Evolutionary conservation across 768 basidiomycete genomes (phyloP).

Genomic region (Rhodotorula kratochvilovae): DNA sequence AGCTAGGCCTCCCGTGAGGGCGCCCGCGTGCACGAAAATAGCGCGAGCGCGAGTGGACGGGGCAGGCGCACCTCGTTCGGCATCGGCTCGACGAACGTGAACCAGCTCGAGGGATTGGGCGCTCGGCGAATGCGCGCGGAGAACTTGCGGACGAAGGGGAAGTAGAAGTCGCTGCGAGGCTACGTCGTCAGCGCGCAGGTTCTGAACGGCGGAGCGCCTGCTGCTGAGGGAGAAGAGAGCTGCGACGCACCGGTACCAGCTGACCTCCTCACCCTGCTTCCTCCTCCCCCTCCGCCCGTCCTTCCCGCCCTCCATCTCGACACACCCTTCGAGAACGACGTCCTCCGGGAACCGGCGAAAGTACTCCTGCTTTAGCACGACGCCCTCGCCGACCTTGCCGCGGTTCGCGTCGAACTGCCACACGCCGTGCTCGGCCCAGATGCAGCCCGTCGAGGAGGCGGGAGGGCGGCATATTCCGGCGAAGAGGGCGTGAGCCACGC

Average conservation of each 20-base stretch:
- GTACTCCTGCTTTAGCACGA: constrained; percentile 77
- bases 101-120: constrained; percentile 55
- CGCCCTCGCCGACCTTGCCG: constrained; percentile 61
- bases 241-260: constrained; percentile 62
- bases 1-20: too few relatives aligned
- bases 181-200: background rate
- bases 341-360: constrained; percentile 66
- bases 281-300: constrained; percentile 2
- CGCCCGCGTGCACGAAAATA: too few relatives aligned
- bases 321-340: constrained; percentile 31
- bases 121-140: constrained; percentile 55
- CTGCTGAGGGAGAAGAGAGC: too few relatives aligned
- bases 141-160: constrained; percentile 69
- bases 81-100: constrained; percentile 72
- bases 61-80: constrained; percentile 72
- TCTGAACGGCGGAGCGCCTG: too few relatives aligned
- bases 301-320: constrained; percentile 9
- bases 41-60: too few relatives aligned
- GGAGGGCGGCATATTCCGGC: background rate
- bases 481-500: constrained; percentile 48
- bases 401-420: constrained; percentile 79
- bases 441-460: constrained; percentile 57
- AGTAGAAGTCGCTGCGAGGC: constrained; percentile 61
- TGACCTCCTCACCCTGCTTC: constrained; percentile 59
- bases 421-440: constrained; percentile 89